Evolutionary conservation across 495 filamentous ascomycete genomes (phyloP).

Genomic region (Xylaria bambusicola): DNA sequence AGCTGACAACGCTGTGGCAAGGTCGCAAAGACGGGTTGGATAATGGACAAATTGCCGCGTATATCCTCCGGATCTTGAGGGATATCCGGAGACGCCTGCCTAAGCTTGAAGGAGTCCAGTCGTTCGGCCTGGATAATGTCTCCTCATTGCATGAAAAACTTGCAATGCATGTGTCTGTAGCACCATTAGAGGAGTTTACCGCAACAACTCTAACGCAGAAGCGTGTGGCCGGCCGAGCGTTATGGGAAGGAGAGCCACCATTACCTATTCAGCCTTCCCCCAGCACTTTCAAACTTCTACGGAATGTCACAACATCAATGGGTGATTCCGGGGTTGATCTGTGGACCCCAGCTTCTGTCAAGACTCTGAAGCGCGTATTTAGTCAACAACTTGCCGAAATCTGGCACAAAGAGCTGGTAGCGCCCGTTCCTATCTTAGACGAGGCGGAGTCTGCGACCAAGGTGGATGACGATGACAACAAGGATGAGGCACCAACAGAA

Average conservation of each 20-base stretch:
- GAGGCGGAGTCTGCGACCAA: conserved; percentile 8
- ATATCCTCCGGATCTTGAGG: conserved; percentile 74
- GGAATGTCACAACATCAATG: conserved; percentile 67
- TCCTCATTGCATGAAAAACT: conserved; percentile 61
- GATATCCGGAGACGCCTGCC: conserved; percentile 71
- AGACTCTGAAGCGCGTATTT: conserved; percentile 60
- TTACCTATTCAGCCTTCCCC: conserved; percentile 84
- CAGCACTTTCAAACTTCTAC: conserved; percentile 71
- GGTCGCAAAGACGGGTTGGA: conserved; percentile 44
- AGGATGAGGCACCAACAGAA: conserved; percentile 8
- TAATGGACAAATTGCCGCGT: conserved; percentile 61
- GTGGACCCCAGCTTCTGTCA: conserved; percentile 75
- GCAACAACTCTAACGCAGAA: conserved; percentile 40
- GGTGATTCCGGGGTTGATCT: conserved; percentile 69
- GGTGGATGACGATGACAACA: conserved; percentile 9
- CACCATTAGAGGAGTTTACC: conserved; percentile 45
- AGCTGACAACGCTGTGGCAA: conserved; percentile 51
- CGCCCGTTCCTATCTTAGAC: conserved; percentile 3
- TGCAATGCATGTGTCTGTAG: conserved; percentile 37
- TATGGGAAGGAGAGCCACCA: conserved; percentile 78
- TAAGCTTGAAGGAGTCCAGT: conserved; percentile 37
- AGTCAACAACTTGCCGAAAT: conserved; percentile 44
- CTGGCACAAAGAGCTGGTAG: conserved; percentile 42
- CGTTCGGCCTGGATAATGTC: conserved; percentile 53
- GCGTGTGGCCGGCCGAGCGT: conserved; percentile 50